Evolutionary conservation across 352 stramenopile genomes (phyloP).

Genomic region (Nothophytophthora sp.): DNA sequence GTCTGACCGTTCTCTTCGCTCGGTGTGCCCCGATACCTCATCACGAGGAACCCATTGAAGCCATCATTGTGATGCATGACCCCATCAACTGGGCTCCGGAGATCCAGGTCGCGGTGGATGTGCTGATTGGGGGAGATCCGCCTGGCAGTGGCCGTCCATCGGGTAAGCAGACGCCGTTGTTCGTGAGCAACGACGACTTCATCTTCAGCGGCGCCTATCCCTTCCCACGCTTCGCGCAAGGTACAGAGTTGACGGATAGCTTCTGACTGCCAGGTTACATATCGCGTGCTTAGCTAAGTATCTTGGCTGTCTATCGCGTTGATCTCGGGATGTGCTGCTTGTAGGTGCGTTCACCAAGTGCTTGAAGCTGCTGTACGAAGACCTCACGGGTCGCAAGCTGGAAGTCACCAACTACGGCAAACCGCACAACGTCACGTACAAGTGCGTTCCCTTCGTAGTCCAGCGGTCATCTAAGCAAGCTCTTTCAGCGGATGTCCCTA

Average conservation of each 20-base stretch:
- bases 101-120: slow-evolving; percentile 88
- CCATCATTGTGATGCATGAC: slow-evolving; percentile 91
- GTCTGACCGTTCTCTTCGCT: too few relatives aligned
- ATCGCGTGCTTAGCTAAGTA: neutral
- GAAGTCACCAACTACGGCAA: slow-evolving; percentile 86
- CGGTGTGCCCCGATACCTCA: slow-evolving; percentile 50
- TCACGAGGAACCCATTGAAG: slow-evolving; percentile 74
- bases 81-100: slow-evolving; percentile 89
- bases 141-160: slow-evolving; percentile 51
- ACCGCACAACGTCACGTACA: slow-evolving; percentile 82
- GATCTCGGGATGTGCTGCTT: too few relatives aligned
- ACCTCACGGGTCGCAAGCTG: slow-evolving; percentile 58
- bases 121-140: slow-evolving; percentile 83
- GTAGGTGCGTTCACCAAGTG: slow-evolving; percentile 76
- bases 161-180: slow-evolving; percentile 76
- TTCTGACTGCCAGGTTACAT: neutral
- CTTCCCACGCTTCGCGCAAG: slow-evolving; percentile 85
- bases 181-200: slow-evolving; percentile 88
- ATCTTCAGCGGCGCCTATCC: slow-evolving; percentile 84
- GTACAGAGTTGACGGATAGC: too few relatives aligned
- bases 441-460: slow-evolving; percentile 40
- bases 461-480: neutral
- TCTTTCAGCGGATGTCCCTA: neutral
- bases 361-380: slow-evolving; percentile 74
- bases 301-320: too few relatives aligned